Conservation (phyloP, 768 basidiomycete species). For the Suillus weaverae region DNA sequence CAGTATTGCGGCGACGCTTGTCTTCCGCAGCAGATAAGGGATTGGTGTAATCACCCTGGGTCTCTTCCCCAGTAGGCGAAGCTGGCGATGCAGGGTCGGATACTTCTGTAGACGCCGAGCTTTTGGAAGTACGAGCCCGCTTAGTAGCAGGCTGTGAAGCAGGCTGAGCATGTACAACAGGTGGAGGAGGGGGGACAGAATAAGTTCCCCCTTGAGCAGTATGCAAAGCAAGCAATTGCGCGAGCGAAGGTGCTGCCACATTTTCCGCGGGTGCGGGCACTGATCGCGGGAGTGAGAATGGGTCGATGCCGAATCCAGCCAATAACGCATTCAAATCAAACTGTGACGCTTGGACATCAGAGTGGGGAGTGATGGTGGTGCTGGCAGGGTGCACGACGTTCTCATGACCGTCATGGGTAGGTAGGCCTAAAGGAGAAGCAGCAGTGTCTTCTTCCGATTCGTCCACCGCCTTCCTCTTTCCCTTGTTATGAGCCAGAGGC, state of each 20-base stretch:
- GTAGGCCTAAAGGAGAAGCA: conserved; percentile 23
- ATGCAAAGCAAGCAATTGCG: conserved; percentile 69
- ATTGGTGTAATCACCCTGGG: conserved; percentile 19
- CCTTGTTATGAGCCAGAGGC: conserved; percentile 40
- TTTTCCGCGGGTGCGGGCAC: conserved; percentile 28
- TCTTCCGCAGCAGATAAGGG: conserved; percentile 68
- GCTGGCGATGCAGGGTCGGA: conserved; percentile 26
- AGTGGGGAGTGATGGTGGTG: conserved; percentile 36
- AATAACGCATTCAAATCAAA: conserved; percentile 45
- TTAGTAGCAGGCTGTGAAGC: conserved; percentile 43
- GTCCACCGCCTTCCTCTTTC: conserved; percentile 35
- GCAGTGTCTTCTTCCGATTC: conserved; percentile 43
- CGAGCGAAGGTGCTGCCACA: conserved; percentile 52
- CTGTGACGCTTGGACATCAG: conserved; percentile 35
- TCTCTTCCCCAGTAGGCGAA: conserved; percentile 27
- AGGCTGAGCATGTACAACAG: conserved; percentile 17
- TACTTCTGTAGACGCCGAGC: conserved; percentile 36
- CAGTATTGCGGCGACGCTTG: conserved; percentile 91
- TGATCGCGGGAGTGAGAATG: conserved; percentile 37
- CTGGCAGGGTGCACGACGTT: conserved; percentile 55
- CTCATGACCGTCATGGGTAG: conserved; percentile 55
- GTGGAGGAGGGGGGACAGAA: conserved; percentile 18
- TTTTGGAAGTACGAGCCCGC: conserved; percentile 56
- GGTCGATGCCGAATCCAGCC: conserved; percentile 42
- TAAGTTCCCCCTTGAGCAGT: conserved; percentile 35